Conservation (phyloP, 768 basidiomycete species). For the Suillus plorans region DNA sequence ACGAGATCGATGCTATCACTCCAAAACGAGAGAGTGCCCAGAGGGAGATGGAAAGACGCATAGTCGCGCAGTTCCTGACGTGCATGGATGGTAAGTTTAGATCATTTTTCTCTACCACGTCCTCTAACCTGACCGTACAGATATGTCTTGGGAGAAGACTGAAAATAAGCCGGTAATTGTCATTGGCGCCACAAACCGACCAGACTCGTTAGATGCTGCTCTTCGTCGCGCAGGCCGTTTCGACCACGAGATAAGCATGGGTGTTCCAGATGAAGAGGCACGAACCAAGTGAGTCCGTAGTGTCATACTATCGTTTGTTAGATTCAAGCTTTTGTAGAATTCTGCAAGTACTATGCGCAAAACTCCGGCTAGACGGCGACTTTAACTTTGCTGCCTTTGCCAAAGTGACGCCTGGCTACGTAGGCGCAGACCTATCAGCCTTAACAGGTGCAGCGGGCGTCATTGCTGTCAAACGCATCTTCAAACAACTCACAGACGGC, state of each 20-base stretch:
- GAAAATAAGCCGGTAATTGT: conserved; percentile 92
- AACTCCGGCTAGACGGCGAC: conserved; percentile 81
- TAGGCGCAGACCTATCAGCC: conserved; percentile 91
- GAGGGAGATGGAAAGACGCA: conserved; percentile 95
- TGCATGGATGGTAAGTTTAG: conserved; percentile 87
- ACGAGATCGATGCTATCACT: conserved; percentile 97
- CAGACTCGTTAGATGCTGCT: conserved; percentile 92
- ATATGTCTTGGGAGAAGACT: conserved; percentile 93
- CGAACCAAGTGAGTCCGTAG: conserved; percentile 71
- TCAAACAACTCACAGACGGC: conserved; percentile 72
- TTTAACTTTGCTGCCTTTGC: conserved; percentile 86
- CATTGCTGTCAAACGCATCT: conserved; percentile 95
- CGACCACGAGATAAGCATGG: conserved; percentile 97
- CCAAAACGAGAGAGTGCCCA: conserved; percentile 98
- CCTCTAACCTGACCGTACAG: conserved; percentile 40
- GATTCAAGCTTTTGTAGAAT: conserved; percentile 55
- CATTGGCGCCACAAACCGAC: conserved; percentile 95
- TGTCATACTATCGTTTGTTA: not conserved
- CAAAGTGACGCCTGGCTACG: conserved; percentile 95
- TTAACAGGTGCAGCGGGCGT: conserved; percentile 93
- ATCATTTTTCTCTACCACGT: not conserved
- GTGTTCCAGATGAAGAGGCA: conserved; percentile 90
- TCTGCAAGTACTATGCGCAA: conserved; percentile 78
- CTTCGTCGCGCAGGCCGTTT: conserved; percentile 92
- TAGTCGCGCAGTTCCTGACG: conserved; percentile 95